phyloP scores from a whole-genome alignment of 1,284 basidiomycete genomes.

The Leccinum proliferum region DNA sequence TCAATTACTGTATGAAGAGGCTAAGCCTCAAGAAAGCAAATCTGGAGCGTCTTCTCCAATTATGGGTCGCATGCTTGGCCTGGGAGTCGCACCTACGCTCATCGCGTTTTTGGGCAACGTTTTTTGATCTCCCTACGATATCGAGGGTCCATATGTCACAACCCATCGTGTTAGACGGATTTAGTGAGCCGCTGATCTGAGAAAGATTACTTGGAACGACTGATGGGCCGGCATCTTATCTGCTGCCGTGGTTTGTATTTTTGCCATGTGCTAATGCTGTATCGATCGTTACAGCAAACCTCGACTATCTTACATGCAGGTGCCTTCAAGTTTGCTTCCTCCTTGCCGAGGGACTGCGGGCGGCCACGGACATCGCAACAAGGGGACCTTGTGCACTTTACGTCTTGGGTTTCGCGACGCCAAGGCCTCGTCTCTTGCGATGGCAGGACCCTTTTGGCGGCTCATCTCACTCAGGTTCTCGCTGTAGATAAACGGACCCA shows the following conservation, averaged over 20 bases:
- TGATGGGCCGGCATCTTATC: conserved; percentile 15
- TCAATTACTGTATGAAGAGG: conserved; percentile 2
- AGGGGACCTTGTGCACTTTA: conserved; percentile 2
- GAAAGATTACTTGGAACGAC: not conserved
- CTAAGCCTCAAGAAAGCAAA: not conserved
- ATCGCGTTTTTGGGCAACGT: not conserved
- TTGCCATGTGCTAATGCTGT: not conserved
- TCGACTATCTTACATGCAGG: not conserved
- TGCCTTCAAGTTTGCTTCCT: not conserved
- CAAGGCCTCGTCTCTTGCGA: not conserved
- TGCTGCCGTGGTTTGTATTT: conserved; percentile 4
- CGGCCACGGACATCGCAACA: not conserved
- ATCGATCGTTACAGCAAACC: not conserved
- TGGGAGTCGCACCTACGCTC: not conserved
- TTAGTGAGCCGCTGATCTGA: conserved; percentile 1
- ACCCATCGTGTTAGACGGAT: not conserved
- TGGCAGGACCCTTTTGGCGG: conserved; percentile 1
- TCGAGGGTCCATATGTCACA: conserved; percentile 2
- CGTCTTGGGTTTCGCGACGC: not conserved
- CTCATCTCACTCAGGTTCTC: not conserved
- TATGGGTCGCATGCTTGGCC: not conserved
- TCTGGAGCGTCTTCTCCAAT: not conserved
- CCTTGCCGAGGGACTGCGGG: conserved; percentile 3
- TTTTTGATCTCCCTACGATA: not conserved
- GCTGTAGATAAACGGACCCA: not conserved